These are phyloP conservation scores for Inga laurina DNA, from an alignment of 306 rosid genomes.

Conservation along the genomic window DNA sequence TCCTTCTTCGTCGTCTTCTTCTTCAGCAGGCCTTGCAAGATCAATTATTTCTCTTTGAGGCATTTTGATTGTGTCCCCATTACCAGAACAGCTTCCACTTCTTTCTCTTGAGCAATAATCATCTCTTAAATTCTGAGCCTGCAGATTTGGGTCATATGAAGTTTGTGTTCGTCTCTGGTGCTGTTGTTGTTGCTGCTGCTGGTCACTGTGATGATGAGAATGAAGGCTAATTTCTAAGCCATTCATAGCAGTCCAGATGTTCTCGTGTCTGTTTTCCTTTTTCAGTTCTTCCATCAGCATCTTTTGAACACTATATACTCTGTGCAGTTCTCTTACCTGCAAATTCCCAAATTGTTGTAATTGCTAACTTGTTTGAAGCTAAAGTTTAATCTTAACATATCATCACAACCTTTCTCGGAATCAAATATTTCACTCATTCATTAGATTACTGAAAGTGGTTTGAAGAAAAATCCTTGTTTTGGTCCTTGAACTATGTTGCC, in stretches of 20 bases:
- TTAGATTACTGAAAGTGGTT: background rate
- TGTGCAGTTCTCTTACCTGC: slow-evolving; percentile 86
- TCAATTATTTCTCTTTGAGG: slow-evolving; percentile 66
- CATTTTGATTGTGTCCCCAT: slow-evolving; percentile 50
- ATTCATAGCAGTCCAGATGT: slow-evolving; percentile 39
- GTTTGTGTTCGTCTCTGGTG: slow-evolving; percentile 26
- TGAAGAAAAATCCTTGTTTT: background rate
- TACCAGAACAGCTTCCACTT: slow-evolving; percentile 61
- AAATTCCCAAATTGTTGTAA: slow-evolving; percentile 30
- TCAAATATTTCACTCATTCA: background rate
- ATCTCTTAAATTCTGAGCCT: slow-evolving; percentile 47
- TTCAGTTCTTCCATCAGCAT: slow-evolving; percentile 69
- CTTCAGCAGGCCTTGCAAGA: slow-evolving; percentile 73
- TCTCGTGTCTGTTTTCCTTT: slow-evolving; percentile 47
- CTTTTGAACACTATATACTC: slow-evolving; percentile 77
- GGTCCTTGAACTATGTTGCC: background rate
- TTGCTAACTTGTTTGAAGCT: slow-evolving; percentile 15
- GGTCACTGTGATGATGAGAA: slow-evolving; percentile 38
- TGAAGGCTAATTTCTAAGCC: slow-evolving; percentile 37
- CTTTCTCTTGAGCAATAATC: slow-evolving; percentile 52
- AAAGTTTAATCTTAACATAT: slow-evolving; percentile 2
- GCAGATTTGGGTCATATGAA: slow-evolving; percentile 35
- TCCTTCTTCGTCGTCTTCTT: slow-evolving; percentile 48
- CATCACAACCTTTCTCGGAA: slow-evolving; percentile 6
- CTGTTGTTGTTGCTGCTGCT: slow-evolving; percentile 29